Conservation (phyloP, 1,284 basidiomycete species). For the Trametes polyzona region DNA sequence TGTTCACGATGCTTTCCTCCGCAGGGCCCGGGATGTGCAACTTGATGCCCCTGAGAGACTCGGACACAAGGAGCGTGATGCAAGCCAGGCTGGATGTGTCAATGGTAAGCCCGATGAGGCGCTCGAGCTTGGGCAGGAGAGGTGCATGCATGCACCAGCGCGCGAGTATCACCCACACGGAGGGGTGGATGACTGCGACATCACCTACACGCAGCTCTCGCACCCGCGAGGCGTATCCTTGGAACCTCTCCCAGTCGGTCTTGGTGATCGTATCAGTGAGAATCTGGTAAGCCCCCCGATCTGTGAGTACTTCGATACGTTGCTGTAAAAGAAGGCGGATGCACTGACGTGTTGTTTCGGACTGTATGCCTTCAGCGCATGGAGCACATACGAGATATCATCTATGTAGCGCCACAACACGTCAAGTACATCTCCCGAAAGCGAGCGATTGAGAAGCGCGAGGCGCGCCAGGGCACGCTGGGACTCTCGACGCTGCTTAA, state of each 20-base stretch:
- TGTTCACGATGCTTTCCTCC: background rate
- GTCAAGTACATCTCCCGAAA: conserved; percentile 2
- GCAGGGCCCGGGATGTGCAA: background rate
- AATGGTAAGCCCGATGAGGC: conserved; percentile 1
- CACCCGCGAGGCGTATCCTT: background rate
- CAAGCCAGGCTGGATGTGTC: background rate
- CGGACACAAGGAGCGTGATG: conserved; percentile 7
- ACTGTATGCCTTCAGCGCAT: background rate
- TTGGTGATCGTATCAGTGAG: background rate
- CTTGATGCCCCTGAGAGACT: background rate
- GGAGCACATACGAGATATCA: background rate
- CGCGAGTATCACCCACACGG: conserved; percentile 4
- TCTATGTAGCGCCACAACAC: conserved; percentile 15
- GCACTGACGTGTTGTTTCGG: background rate
- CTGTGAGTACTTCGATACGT: background rate
- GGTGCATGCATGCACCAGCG: background rate
- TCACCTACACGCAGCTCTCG: background rate
- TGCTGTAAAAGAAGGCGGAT: background rate
- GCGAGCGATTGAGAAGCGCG: background rate
- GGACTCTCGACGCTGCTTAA: background rate
- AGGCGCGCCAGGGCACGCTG: conserved; percentile 7
- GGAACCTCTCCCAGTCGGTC: background rate
- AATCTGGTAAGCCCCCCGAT: background rate
- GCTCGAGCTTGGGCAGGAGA: conserved; percentile 1
- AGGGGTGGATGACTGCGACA: background rate